These are phyloP conservation scores for Sclerotinia borealis DNA, from an alignment of 2,329 filamentous ascomycete genomes.

Conservation along the genomic window DNA sequence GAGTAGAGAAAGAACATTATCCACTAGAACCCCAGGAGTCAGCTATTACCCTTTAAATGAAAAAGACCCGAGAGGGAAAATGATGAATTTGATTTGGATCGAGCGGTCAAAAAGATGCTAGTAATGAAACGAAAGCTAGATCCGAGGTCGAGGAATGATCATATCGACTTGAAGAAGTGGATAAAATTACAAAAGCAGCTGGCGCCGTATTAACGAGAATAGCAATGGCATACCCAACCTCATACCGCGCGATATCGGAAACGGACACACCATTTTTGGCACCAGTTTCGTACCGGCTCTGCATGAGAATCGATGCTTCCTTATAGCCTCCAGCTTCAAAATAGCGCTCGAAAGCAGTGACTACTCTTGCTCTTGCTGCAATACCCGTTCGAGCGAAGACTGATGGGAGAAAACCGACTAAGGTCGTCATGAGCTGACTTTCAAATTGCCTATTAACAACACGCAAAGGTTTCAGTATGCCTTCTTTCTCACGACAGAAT, in stretches of 20 bases:
- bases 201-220: conserved; percentile 38
- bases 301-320: conserved; percentile 35
- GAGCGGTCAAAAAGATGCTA: too few species aligned
- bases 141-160: too few species aligned
- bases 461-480: conserved; percentile 13
- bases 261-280: conserved; percentile 30
- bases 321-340: conserved; percentile 35
- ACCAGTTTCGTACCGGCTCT: conserved; percentile 33
- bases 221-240: conserved; percentile 38
- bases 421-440: conserved; percentile 29
- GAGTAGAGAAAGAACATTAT: not conserved
- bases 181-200: conserved; percentile 33
- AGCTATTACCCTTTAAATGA: too few species aligned
- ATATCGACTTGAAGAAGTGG: too few species aligned
- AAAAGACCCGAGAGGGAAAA: too few species aligned
- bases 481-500: conserved; percentile 14
- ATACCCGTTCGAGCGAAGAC: conserved; percentile 14
- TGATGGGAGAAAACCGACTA: not conserved
- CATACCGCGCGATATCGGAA: conserved; percentile 27
- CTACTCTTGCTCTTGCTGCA: not conserved
- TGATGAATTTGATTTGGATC: too few species aligned
- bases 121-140: too few species aligned
- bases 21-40: not conserved
- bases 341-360: conserved; percentile 36
- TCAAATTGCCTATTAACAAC: conserved; percentile 26